Conservation (phyloP, 106 monocot genomes). For the Phalaenopsis aphrodite region DNA sequence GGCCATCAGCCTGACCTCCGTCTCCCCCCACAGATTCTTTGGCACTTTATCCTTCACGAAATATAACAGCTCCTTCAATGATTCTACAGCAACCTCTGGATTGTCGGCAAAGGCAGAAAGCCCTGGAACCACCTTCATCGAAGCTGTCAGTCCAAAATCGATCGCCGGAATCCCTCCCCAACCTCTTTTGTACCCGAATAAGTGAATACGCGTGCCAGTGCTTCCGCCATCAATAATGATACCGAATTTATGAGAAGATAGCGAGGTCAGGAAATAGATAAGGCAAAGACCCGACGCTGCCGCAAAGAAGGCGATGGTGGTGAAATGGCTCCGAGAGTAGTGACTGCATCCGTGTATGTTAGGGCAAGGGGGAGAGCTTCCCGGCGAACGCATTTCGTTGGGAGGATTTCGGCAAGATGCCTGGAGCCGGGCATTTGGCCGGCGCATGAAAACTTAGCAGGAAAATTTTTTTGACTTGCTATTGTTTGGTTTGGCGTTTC, state of each 20-base stretch:
- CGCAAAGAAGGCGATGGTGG: not conserved
- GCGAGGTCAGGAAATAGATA: not conserved
- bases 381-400: not conserved
- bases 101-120: conserved; percentile 54
- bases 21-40: conserved; percentile 26
- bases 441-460: conserved; percentile 6
- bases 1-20: conserved; percentile 81
- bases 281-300: not conserved
- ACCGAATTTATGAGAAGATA: not conserved
- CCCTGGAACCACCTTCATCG: conserved; percentile 74
- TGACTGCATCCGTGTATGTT: not conserved
- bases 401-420: conserved; percentile 9
- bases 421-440: conserved; percentile 5
- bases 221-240: conserved; percentile 89
- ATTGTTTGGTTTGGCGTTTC: not conserved
- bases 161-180: conserved; percentile 30
- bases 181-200: conserved; percentile 25
- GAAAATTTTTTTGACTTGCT: not conserved
- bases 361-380: not conserved
- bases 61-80: conserved; percentile 49
- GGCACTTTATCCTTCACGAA: conserved; percentile 57
- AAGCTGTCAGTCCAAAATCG: conserved; percentile 38
- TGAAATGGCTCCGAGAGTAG: not conserved
- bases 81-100: conserved; percentile 53
- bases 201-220: conserved; percentile 82